Conservation (phyloP, 805 yeast genomes). For the Sugiyamaella qingdaonensis region DNA sequence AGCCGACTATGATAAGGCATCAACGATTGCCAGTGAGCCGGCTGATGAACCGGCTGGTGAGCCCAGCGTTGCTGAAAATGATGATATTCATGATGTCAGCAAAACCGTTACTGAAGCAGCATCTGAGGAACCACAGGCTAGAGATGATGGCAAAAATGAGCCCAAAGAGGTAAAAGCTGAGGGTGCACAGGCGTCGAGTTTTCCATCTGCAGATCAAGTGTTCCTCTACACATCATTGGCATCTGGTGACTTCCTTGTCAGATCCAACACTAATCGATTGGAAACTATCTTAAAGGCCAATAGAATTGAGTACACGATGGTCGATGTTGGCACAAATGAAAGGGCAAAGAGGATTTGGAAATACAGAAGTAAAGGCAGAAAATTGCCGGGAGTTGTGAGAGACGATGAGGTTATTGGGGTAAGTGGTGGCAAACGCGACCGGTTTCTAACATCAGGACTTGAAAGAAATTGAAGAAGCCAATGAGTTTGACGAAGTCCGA, state of each 20-base stretch:
- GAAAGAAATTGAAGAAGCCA: constrained; percentile 81
- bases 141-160: not conserved
- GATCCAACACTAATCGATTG: constrained; percentile 70
- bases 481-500: constrained; percentile 45
- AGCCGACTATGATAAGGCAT: too few species aligned
- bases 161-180: not conserved
- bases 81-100: too few species aligned
- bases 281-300: constrained; percentile 73
- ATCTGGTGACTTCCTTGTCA: constrained; percentile 73
- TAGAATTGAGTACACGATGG: constrained; percentile 57
- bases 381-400: constrained; percentile 81
- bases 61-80: too few species aligned
- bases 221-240: constrained; percentile 81
- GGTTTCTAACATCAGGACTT: constrained; percentile 43
- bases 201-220: constrained; percentile 38
- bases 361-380: constrained; percentile 57
- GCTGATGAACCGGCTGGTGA: too few species aligned
- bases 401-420: constrained; percentile 75
- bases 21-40: too few species aligned
- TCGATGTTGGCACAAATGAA: constrained; percentile 84
- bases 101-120: too few species aligned
- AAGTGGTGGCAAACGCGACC: not conserved
- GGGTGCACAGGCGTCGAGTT: not conserved
- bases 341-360: constrained; percentile 85
- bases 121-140: not conserved